Base-by-base conservation (phyloP, 176 grass and related monocot genomes). In the Canna indica region DNA sequence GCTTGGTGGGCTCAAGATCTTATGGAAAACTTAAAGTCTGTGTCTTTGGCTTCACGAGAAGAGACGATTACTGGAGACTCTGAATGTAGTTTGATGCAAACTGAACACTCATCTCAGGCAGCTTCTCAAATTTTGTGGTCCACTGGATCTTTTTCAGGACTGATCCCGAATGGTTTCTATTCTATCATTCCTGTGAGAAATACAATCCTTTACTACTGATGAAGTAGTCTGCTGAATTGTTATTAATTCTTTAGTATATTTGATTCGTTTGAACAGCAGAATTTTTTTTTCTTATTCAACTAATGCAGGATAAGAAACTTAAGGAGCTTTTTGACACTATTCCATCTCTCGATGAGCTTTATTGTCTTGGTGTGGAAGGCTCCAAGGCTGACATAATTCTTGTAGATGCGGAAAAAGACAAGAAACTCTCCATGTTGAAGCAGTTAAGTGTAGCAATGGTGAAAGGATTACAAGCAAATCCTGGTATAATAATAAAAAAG, bases 121-220 rank as follows among this genome's bases (percentile, higher is more conserved):
- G 61, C 88, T 59, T 85, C 83, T 66, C 88, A 92, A 67, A 80
- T 59, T 63, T 84, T 97, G 68, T 97, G 93, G 93, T 97, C 81
- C 50, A 87, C 84, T 79, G 93, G 93, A 73, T 82, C 79, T 69
- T 72, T 90, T 76, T 87, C 75, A 70, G 68, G 59, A 79, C 65
- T 80, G 44, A 90, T 97, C 72, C 93, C 93, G 28, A 97, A 92
- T 85, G 88, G 93, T 28, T 97, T 97, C 56, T 97, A 90, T 81
- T 97, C 89, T 29, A 60, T 97, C 47, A 90, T 90, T 59, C 84
- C 93, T 31, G 93, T 97, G 66, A 78, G 88, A 54, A 73, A 65
- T 65, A 65, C 5, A 8, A 77, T 47, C 24, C 26, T 42, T 44
- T 41, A 14, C 11, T 3, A 20, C 44, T 5, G 8, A 70, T 30